Conservation (phyloP, 192 early-diverging fungal genomes). For the Rhizophlyctis rosea region DNA sequence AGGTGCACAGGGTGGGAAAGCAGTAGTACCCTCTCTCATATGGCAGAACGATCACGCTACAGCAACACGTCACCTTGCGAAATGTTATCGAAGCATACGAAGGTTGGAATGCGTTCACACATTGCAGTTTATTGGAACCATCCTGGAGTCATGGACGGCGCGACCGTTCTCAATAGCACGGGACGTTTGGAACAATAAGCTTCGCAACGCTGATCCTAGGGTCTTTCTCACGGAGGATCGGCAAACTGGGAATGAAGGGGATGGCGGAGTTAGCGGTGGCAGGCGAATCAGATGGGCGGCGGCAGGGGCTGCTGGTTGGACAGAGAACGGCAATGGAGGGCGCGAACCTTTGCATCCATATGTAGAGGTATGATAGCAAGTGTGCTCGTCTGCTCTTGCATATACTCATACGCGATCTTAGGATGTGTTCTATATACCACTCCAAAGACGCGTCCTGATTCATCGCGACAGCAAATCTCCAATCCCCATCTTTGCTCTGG, state of each 20-base stretch:
- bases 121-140: neutral
- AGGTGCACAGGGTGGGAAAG: neutral
- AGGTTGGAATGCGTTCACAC: neutral
- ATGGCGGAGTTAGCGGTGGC: neutral
- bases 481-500: slow-evolving; percentile 18
- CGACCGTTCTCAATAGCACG: neutral
- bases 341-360: neutral
- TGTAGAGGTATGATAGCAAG: slow-evolving; percentile 9
- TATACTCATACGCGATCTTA: neutral
- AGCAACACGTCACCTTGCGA: no score
- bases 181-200: neutral
- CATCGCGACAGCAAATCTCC: neutral
- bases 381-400: slow-evolving; percentile 3
- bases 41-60: no score
- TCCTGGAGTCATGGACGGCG: neutral
- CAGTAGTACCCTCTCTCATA: no score
- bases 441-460: neutral
- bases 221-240: neutral
- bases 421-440: slow-evolving; percentile 20
- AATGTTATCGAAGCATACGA: no score
- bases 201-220: slow-evolving; percentile 2
- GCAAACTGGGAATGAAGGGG: neutral
- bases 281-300: slow-evolving; percentile 6
- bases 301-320: slow-evolving; percentile 11
- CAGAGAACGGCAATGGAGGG: neutral